phyloP scores from a whole-genome alignment of 2,329 filamentous ascomycete species.

The Penicillium psychrosexuale region DNA sequence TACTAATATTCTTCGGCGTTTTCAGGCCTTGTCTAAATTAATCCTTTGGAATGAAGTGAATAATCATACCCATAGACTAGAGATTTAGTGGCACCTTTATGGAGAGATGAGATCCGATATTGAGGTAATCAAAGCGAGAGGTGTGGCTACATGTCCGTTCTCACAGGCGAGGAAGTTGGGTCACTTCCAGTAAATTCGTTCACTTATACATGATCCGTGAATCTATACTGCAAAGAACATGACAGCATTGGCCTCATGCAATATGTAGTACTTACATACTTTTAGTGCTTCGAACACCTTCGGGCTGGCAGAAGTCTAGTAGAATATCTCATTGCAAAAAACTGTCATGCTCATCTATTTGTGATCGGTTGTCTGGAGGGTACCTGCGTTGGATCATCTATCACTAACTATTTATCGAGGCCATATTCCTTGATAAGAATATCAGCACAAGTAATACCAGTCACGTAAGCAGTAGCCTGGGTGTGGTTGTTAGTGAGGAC shows the following conservation, averaged over 20 bases:
- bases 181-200: conserved; percentile 27
- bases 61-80: neutral
- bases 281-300: neutral
- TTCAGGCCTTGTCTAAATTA: neutral
- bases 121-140: conserved; percentile 11
- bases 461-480: conserved; percentile 54
- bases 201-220: too few species aligned
- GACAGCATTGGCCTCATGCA: neutral
- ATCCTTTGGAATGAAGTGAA: neutral
- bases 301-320: too few species aligned
- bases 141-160: conserved; percentile 16
- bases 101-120: conserved; percentile 18
- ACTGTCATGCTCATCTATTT: neutral
- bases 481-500: conserved; percentile 49
- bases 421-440: conserved; percentile 48
- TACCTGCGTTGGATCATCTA: neutral
- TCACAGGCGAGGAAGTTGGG: conserved; percentile 13
- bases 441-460: conserved; percentile 53
- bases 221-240: neutral
- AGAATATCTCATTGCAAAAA: neutral
- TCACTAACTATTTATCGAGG: conserved; percentile 20
- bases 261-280: neutral
- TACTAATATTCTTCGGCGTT: neutral
- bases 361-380: too few species aligned
- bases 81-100: neutral